Evolutionary conservation across 2,329 filamentous ascomycete species (phyloP), one percentile per base, ranked within the genome.

Genomic region (Colletotrichum simmondsii): DNA sequence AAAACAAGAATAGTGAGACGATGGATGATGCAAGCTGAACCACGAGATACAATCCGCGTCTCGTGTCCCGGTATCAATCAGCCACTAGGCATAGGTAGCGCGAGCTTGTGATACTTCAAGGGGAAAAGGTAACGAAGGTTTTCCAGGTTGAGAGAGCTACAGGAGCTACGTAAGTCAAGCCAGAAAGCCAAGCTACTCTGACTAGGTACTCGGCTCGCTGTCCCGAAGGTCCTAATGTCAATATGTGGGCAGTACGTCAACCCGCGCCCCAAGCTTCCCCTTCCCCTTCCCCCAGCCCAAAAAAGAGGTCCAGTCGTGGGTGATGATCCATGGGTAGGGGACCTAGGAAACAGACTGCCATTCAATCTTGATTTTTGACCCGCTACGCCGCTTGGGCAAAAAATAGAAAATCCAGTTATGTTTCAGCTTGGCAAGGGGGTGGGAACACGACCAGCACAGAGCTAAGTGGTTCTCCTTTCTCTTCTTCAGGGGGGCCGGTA

Each of bases 11-110:
- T 37, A 30, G 56, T 65, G 65, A 70, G 65, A 73, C 62, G 54
- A 37, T 11, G 28, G 52, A 49, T 66, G 65, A 70, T 62, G 72
- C 65, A 68, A 65, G 56, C 46, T n/a, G 53, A 57, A 42, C 53
- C 60, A 62, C 53, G 53, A 60, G 60, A 60, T 71, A 59, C 63
- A 35, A n/a, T 30, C 42, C 6, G 60, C 61, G 71, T 65, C 56
- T 65, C 66, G 67, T 57, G 49, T 49, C 60, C 49, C 26, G 53
- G 59, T 64, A 32, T 64, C 32, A 64, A 37, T 53, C 59, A 70
- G 54, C 52, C 66, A 64, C 57, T 72, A 4, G 26, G 53, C 37
- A 32, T 19, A 24, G 24, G 22, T 64, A 53, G 61, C 46, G 28
- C 24, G 61, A n/a, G 61, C 46, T 37, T 64, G 46, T 26, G 61